These are phyloP conservation scores for Lomentospora prolificans DNA, from an alignment of 2,329 filamentous ascomycete species.

Conservation along the genomic window DNA sequence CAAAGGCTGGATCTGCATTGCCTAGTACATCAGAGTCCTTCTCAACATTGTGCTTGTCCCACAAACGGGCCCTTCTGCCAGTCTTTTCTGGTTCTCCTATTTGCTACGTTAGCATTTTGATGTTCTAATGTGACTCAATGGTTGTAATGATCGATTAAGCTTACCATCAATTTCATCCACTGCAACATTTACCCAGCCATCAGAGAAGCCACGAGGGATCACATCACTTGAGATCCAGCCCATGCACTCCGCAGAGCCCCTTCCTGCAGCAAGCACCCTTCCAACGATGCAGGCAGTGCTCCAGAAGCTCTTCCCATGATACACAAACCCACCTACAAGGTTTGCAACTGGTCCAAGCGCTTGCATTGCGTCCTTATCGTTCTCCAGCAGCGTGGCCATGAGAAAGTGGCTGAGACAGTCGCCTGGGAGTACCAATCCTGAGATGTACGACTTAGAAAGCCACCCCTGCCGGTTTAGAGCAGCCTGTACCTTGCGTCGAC, in stretches of 20 bases:
- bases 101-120: conserved; percentile 10
- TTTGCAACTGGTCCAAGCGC: conserved; percentile 51
- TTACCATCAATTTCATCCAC: conserved; percentile 43
- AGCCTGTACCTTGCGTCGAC: conserved; percentile 45
- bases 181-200: conserved; percentile 52
- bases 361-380: conserved; percentile 49
- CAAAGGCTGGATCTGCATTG: conserved; percentile 40
- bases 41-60: conserved; percentile 50
- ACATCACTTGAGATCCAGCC: conserved; percentile 58
- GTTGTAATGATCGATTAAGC: too few relatives aligned
- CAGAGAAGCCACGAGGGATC: conserved; percentile 36
- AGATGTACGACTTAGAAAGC: conserved; percentile 59
- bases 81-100: conserved; percentile 38
- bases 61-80: conserved; percentile 48
- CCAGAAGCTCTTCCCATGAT: conserved; percentile 57
- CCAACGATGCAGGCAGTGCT: conserved; percentile 57
- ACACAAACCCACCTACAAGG: conserved; percentile 55
- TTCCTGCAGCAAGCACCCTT: conserved; percentile 52
- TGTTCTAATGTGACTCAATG: too few relatives aligned
- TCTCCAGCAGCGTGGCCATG: conserved; percentile 57
- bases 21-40: conserved; percentile 51
- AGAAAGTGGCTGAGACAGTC: conserved; percentile 53
- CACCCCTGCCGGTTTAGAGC: conserved; percentile 51
- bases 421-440: conserved; percentile 54
- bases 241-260: conserved; percentile 55